Conservation (phyloP, 768 basidiomycete genomes). For the Agaricus sinodeliciosus region DNA sequence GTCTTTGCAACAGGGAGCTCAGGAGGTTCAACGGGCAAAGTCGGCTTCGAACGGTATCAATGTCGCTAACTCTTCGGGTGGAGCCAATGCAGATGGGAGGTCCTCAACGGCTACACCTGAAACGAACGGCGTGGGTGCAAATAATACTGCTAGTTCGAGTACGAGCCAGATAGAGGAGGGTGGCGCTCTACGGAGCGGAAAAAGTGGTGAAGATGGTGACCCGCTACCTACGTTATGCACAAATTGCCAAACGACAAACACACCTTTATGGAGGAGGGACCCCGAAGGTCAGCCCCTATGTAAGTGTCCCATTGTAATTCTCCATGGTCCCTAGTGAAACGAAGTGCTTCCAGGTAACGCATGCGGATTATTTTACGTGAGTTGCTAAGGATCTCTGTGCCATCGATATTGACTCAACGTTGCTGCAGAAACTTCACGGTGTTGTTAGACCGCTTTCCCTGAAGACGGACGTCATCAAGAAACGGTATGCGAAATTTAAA, state of each 20-base stretch:
- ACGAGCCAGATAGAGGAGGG: slow-evolving; percentile 11
- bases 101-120: slow-evolving; percentile 70
- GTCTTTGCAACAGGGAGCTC: slow-evolving; percentile 53
- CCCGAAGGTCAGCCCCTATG: slow-evolving; percentile 91
- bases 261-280: slow-evolving; percentile 88
- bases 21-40: slow-evolving; percentile 52
- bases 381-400: slow-evolving; percentile 22
- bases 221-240: slow-evolving; percentile 79
- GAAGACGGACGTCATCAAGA: slow-evolving; percentile 98
- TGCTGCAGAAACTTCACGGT: slow-evolving; percentile 82
- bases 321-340: slow-evolving; percentile 14
- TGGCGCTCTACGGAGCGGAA: slow-evolving; percentile 30
- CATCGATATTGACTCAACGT: slow-evolving; percentile 5
- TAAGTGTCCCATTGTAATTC: slow-evolving; percentile 29
- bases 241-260: slow-evolving; percentile 94
- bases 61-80: slow-evolving; percentile 4
- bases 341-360: slow-evolving; percentile 58
- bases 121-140: slow-evolving; percentile 22
- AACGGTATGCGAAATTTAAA: slow-evolving; percentile 48
- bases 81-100: slow-evolving; percentile 30
- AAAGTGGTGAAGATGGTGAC: slow-evolving; percentile 68
- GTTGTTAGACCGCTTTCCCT: slow-evolving; percentile 91
- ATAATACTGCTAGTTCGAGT: slow-evolving; percentile 16
- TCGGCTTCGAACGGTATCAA: slow-evolving; percentile 16
- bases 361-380: slow-evolving; percentile 88